Conservation (phyloP, 2,329 filamentous ascomycete genomes). For the Sporothrix sp. region DNA sequence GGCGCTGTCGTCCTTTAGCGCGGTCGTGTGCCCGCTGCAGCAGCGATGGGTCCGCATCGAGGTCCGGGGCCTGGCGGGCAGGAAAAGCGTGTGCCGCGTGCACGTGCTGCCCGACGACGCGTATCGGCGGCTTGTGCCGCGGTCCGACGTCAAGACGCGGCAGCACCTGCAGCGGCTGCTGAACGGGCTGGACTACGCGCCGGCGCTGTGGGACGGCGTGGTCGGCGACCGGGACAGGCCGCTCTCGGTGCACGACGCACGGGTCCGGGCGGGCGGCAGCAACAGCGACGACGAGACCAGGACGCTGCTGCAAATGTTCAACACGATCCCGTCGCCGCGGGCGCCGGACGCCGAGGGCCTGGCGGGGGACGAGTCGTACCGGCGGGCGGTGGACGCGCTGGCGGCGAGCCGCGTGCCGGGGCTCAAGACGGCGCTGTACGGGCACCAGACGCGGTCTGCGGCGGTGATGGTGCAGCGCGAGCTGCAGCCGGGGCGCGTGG, state of each 20-base stretch:
- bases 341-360: slow-evolving; percentile 43
- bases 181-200: slow-evolving; percentile 44
- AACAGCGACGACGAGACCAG: slow-evolving; percentile 10
- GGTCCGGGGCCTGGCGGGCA: slow-evolving; percentile 19
- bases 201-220: slow-evolving; percentile 43
- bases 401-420: slow-evolving; percentile 45
- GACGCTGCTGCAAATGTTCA: slow-evolving; percentile 63
- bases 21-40: slow-evolving; percentile 23
- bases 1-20: neutral
- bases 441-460: slow-evolving; percentile 71
- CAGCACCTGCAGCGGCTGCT: slow-evolving; percentile 41
- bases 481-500: slow-evolving; percentile 47
- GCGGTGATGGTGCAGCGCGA: slow-evolving; percentile 81
- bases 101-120: slow-evolving; percentile 59
- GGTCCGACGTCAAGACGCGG: slow-evolving; percentile 35
- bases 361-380: slow-evolving; percentile 41
- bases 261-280: neutral
- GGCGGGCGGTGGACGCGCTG: slow-evolving; percentile 45
- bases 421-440: slow-evolving; percentile 56
- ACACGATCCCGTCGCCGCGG: slow-evolving; percentile 57
- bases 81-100: slow-evolving; percentile 24
- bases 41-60: slow-evolving; percentile 36
- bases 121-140: slow-evolving; percentile 41
- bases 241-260: neutral
- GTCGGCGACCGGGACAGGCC: neutral